Percentiles rank a stretch among this genome's conserved stretches.
Conservation (phyloP, 805 yeast genomes). For the Candida broadrunensis region DNA sequence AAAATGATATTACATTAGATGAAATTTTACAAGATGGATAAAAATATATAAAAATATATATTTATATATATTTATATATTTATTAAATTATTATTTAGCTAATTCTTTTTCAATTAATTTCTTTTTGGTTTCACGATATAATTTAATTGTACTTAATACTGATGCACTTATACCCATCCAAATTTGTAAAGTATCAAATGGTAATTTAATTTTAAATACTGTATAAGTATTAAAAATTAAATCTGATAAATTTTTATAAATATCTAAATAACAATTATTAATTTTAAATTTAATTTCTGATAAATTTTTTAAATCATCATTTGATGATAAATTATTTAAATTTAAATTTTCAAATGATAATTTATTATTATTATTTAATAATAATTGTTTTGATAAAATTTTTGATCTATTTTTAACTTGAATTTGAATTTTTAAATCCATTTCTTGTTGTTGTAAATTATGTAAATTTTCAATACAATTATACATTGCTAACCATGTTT, state of each 20-base stretch:
- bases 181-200: slow-evolving; percentile 39
- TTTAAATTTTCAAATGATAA: slow-evolving; percentile 7
- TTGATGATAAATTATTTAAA: slow-evolving; percentile 9
- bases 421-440: slow-evolving; percentile 53
- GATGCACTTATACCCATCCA: slow-evolving; percentile 46
- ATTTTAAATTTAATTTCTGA: slow-evolving; percentile 35
- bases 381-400: slow-evolving; percentile 37
- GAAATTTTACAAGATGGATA: slow-evolving; percentile 18
- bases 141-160: slow-evolving; percentile 32
- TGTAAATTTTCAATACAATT: slow-evolving; percentile 45
- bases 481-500: slow-evolving; percentile 55
- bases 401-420: slow-evolving; percentile 60
- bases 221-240: slow-evolving; percentile 40
- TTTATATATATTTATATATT: not conserved
- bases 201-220: slow-evolving; percentile 32
- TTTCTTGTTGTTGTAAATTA: slow-evolving; percentile 44
- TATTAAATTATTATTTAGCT: not conserved
- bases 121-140: slow-evolving; percentile 37
- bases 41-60: not conserved
- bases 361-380: slow-evolving; percentile 17
- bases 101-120: slow-evolving; percentile 15
- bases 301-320: slow-evolving; percentile 21
- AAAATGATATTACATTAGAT: slow-evolving; percentile 33
- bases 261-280: slow-evolving; percentile 35
- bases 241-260: slow-evolving; percentile 37